Evolutionary conservation across 2,329 filamentous ascomycete genomes (phyloP).

Genomic region (Bipolaris victoriae): DNA sequence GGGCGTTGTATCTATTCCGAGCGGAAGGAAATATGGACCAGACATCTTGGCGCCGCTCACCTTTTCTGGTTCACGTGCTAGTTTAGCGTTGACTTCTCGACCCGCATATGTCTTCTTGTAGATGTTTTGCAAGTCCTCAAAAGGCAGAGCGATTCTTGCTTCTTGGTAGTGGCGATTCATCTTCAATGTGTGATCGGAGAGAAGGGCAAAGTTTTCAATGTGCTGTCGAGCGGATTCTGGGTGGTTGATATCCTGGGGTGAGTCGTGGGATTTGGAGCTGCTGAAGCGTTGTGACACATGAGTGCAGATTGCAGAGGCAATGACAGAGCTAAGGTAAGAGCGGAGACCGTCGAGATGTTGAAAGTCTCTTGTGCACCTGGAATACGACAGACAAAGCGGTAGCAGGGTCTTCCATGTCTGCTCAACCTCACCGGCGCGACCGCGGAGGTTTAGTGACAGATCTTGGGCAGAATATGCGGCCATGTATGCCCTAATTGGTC

Average conservation of each 20-base stretch:
- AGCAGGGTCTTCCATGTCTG: slow-evolving; percentile 48
- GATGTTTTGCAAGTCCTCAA: slow-evolving; percentile 44
- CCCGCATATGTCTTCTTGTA: slow-evolving; percentile 51
- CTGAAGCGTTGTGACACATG: slow-evolving; percentile 39
- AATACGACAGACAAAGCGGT: slow-evolving; percentile 44
- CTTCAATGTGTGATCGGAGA: slow-evolving; percentile 38
- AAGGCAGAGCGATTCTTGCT: slow-evolving; percentile 34
- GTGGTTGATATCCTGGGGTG: slow-evolving; percentile 32
- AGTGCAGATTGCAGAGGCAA: slow-evolving; percentile 47
- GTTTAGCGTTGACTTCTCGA: slow-evolving; percentile 28
- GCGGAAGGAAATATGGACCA: slow-evolving; percentile 50
- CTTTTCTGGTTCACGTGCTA: slow-evolving; percentile 40
- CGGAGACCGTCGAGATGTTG: slow-evolving; percentile 51
- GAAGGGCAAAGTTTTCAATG: slow-evolving; percentile 34
- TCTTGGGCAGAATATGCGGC: slow-evolving; percentile 46
- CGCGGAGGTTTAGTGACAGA: slow-evolving; percentile 34
- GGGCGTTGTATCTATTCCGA: slow-evolving; percentile 50
- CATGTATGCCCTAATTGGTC: slow-evolving; percentile 46
- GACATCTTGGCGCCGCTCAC: slow-evolving; percentile 44
- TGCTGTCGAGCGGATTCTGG: slow-evolving; percentile 35
- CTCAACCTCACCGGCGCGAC: slow-evolving; percentile 43
- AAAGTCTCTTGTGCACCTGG: slow-evolving; percentile 41
- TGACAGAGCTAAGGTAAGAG: slow-evolving; percentile 50
- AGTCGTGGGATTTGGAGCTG: slow-evolving; percentile 33
- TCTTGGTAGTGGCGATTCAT: slow-evolving; percentile 37